Evolutionary conservation across 208 protist genomes (phyloP), one percentile per base, ranked within the genome.

Genomic region (Herpetomonas muscarum): DNA sequence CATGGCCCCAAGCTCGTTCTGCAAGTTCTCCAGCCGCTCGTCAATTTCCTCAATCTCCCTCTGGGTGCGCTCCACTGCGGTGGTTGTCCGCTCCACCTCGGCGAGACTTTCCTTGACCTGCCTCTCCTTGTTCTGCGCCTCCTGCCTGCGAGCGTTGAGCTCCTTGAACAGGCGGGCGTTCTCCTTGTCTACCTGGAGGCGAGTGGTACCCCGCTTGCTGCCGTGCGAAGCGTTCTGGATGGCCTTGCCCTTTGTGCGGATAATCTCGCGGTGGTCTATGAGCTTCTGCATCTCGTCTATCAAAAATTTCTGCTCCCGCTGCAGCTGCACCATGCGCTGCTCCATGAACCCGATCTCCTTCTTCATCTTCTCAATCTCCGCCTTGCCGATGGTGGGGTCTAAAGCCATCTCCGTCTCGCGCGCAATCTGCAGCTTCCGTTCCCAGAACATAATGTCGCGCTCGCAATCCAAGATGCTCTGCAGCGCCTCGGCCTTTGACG

Each of bases 311-410:
- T 98, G 92, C 64, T 97, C 87, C 28, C 90, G 76, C 66, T 98
- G 84, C 31, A 98, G 77, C 59, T 97, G 74, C 45, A 70, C 37
- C 64, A 97, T 78, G 39, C 92, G 81, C 66, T 97, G 88, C 70
- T 96, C 84, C 96, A 98, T 98, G 50, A 95, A 85, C 44, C 78
- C 76, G 63, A 98, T 98, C 70, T 98, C 94, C 47, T 91, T 90
- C 64, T 93, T 97, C 94, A 98, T 98, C 67, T 88, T 90, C 37
- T 92, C 87, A 22, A 97, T 89, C 67, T 98, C 95, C 6, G 84
- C 88, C 59, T 79, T 89, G 34, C 94, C 95, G 39, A 97, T 90
- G 28, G 83, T 95, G 34, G 94, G 94, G 64, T 98, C 95, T 17
- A 98, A 60, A 0, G 95, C 95, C 78, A 94, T 93, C 60, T 97